Conservation (phyloP, 78 protist genomes). For the Chrysochromulina parva region DNA sequence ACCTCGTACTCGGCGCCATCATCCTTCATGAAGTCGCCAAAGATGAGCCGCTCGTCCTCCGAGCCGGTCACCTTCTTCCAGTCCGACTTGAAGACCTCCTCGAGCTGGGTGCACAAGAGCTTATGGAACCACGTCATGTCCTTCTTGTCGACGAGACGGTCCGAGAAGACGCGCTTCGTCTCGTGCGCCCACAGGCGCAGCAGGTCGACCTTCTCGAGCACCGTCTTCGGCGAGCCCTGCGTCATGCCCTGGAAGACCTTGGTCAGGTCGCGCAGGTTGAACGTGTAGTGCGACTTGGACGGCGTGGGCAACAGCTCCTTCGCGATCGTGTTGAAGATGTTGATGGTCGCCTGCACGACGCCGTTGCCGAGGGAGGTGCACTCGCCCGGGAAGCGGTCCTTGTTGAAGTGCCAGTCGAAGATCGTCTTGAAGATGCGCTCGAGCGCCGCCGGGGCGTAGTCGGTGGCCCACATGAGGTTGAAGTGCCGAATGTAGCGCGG, state of each 20-base stretch:
- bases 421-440: conserved; percentile 47
- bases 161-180: conserved; percentile 50
- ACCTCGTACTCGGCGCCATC: background rate
- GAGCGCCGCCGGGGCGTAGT: background rate
- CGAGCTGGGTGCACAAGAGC: background rate
- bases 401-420: background rate
- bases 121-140: conserved; percentile 41
- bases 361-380: background rate
- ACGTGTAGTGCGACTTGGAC: conserved; percentile 62
- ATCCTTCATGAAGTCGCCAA: conserved; percentile 54
- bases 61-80: background rate
- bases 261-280: conserved; percentile 64
- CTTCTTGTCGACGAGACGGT: conserved; percentile 34
- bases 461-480: conserved; percentile 28
- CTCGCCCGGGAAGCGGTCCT: too few relatives aligned
- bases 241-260: conserved; percentile 52
- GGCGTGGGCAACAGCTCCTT: conserved; percentile 59
- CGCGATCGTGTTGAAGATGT: conserved; percentile 14
- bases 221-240: background rate
- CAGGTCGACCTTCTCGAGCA: background rate
- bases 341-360: conserved; percentile 14
- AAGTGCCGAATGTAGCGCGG: conserved; percentile 74
- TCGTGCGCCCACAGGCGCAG: conserved; percentile 66
- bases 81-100: background rate
- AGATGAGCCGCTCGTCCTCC: background rate